phyloP scores from a whole-genome alignment of 2,329 filamentous ascomycete genomes.

The Ophiosphaerella herpotricha region DNA sequence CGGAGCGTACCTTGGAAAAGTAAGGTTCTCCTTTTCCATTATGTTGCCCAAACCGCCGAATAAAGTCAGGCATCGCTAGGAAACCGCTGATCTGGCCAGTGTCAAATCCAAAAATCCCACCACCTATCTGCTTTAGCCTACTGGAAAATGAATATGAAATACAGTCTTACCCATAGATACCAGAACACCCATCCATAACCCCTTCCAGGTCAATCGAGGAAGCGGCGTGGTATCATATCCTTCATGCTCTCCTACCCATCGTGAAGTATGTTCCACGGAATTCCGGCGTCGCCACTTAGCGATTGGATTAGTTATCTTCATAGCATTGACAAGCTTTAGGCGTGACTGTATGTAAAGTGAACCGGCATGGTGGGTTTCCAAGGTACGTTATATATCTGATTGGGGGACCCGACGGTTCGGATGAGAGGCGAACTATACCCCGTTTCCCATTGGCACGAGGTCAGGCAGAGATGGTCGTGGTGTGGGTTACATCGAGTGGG shows the following conservation, averaged over 20 bases:
- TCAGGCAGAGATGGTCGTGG: constrained; percentile 2
- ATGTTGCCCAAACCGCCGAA: constrained; percentile 25
- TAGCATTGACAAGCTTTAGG: not conserved
- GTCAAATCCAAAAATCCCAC: constrained; percentile 31
- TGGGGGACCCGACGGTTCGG: not conserved
- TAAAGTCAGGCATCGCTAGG: constrained; percentile 36
- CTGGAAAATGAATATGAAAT: not conserved
- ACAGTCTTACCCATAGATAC: constrained; percentile 33
- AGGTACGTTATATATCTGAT: constrained; percentile 3
- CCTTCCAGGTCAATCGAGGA: constrained; percentile 24
- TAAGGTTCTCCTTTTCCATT: constrained; percentile 20
- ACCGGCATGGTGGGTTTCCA: not conserved
- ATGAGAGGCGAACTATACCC: not conserved
- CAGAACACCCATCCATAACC: constrained; percentile 32
- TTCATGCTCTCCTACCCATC: constrained; percentile 23
- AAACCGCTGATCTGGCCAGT: constrained; percentile 40
- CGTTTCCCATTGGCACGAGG: constrained; percentile 11
- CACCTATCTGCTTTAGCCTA: constrained; percentile 21
- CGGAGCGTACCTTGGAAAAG: constrained; percentile 36
- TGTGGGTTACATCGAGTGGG: constrained; percentile 5
- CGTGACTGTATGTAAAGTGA: not conserved
- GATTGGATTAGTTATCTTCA: constrained; percentile 21
- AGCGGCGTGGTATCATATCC: constrained; percentile 30
- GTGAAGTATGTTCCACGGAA: constrained; percentile 17
- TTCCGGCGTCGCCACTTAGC: constrained; percentile 17